Base-by-base conservation (phyloP, 2,329 filamentous ascomycete species). In the Hirsutella rhossiliensis region DNA sequence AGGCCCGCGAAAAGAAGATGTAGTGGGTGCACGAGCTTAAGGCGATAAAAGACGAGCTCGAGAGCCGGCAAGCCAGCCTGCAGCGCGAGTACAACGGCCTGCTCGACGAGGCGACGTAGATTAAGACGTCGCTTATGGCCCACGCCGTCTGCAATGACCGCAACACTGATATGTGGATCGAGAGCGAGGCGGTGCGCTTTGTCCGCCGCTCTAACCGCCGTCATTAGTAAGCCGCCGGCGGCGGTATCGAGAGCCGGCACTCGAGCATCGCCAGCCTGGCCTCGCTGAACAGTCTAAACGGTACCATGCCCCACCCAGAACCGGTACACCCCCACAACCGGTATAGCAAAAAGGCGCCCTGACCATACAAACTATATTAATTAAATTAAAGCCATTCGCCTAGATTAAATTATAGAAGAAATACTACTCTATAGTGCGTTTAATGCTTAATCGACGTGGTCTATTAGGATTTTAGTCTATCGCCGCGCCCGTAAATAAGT, bases 1-100 rank as follows among this genome's bases (percentile, higher is more conserved):
- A 86, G 56, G 87, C 82, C 55, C 75, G 83, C 4, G 75, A 82
- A 54, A 85, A 84, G 61, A 76, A 75, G 54, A 78, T 76, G 59
- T 62, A 67, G 51, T 75, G 69, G 65, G 66, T 72, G 19, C 60
- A 60, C 12, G 65, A 69, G n/a, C 54, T 76, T 18, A 70, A 76
- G 47, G 65, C 69, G 43, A 64, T 61, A 6, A 69, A 67, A 44
- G 50, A 57, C 11, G 61, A 55, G 0, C 51, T 76, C 38, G 73
- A 76, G 53, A 54, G 50, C 6, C 61, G 66, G 36, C 63, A 76
- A 50, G 53, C 52, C 11, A 54, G 57, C 7, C 60, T 77, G 29
- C 67, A 67, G 12, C 54, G 58, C 50, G 67, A 75, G 50, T 63
- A 64, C 45, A 62, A 63, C 31, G 54, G 49, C 2, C 57, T 77